A percentile compares a stretch with the other conserved stretches of the same genome.
phyloP scores from a whole-genome alignment of 768 basidiomycete genomes.

The Boletellus emodensis region DNA sequence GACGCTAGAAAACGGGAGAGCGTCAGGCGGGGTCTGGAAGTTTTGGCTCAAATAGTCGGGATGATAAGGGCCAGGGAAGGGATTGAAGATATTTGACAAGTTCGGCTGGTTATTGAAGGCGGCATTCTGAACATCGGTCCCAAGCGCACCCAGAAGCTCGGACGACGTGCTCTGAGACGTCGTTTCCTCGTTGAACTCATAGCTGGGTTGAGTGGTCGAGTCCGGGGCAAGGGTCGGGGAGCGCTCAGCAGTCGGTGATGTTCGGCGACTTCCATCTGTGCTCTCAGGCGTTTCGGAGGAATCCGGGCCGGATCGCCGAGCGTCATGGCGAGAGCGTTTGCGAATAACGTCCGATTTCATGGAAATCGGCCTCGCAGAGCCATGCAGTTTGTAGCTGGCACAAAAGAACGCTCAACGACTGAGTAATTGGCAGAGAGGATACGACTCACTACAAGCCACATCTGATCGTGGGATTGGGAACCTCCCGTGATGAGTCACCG shows the following conservation, averaged over 20 bases:
- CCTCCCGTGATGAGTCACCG: constrained; percentile 11
- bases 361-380: constrained; percentile 79
- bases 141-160: too few species aligned
- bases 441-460: constrained; percentile 70
- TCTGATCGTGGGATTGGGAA: constrained; percentile 32
- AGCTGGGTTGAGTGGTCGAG: constrained; percentile 56
- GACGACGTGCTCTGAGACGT: too few species aligned
- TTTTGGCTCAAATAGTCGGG: constrained; percentile 64
- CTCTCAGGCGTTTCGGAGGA: constrained; percentile 68
- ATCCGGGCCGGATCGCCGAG: constrained; percentile 51
- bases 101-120: too few species aligned
- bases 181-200: constrained; percentile 46
- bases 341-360: constrained; percentile 92
- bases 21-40: constrained; percentile 42
- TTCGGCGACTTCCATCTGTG: constrained; percentile 68
- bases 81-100: constrained; percentile 28
- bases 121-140: too few species aligned
- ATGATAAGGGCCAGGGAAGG: constrained; percentile 71
- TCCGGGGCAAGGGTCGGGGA: constrained; percentile 71
- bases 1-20: constrained; percentile 50
- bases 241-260: constrained; percentile 57
- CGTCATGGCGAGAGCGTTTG: constrained; percentile 80
- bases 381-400: constrained; percentile 72
- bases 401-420: constrained; percentile 8
- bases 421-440: not conserved